Evolutionary conservation across 2,329 filamentous ascomycete genomes (phyloP).

Genomic region (Scedosporium aurantiacum): DNA sequence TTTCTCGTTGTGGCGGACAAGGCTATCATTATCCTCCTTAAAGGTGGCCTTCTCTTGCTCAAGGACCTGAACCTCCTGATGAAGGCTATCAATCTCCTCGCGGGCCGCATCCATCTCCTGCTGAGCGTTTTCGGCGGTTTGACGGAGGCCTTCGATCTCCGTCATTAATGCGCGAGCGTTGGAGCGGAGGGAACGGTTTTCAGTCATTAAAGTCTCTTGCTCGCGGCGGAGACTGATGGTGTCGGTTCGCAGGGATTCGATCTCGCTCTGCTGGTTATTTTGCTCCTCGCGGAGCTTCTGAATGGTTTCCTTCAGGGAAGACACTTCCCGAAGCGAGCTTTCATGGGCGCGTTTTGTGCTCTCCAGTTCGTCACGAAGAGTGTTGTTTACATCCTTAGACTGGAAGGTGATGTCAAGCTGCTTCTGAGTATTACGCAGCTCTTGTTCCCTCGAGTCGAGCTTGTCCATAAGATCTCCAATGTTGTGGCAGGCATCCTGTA

Average conservation of each 20-base stretch:
- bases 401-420: constrained; percentile 30
- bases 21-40: constrained; percentile 38
- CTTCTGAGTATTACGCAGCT: constrained; percentile 29
- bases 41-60: constrained; percentile 32
- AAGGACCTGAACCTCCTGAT: constrained; percentile 26
- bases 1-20: constrained; percentile 43
- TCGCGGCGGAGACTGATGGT: constrained; percentile 30
- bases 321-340: constrained; percentile 27
- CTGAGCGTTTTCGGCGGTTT: constrained; percentile 27
- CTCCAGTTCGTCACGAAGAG: constrained; percentile 28
- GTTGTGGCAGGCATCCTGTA: constrained; percentile 48
- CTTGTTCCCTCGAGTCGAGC: constrained; percentile 28
- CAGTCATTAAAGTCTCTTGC: constrained; percentile 29
- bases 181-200: constrained; percentile 33
- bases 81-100: constrained; percentile 28
- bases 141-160: constrained; percentile 32
- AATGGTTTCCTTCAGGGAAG: constrained; percentile 28
- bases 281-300: constrained; percentile 24
- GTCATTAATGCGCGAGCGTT: constrained; percentile 28
- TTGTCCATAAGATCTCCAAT: constrained; percentile 38
- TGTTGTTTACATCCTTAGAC: constrained; percentile 25
- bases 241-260: constrained; percentile 29
- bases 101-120: constrained; percentile 29
- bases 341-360: constrained; percentile 25
- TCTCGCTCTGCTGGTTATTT: constrained; percentile 25